Conservation (phyloP, 208 protist genomes). For the Leishmania aethiopica region DNA sequence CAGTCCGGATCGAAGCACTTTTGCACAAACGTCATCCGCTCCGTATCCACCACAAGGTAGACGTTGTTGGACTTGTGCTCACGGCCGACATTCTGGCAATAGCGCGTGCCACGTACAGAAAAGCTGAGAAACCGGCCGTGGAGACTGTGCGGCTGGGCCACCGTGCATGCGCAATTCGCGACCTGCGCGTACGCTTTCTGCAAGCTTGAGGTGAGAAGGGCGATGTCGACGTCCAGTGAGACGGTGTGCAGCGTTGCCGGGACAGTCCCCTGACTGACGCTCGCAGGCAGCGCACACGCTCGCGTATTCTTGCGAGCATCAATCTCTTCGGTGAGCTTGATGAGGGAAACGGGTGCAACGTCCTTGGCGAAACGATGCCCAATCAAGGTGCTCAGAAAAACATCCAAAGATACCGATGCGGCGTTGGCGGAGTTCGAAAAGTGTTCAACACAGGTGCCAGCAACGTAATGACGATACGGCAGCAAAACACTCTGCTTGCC, state of each 20-base stretch:
- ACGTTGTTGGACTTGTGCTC: conserved; percentile 86
- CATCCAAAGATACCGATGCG: background rate
- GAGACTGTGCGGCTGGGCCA: conserved; percentile 20
- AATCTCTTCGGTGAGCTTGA: background rate
- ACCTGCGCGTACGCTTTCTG: conserved; percentile 30
- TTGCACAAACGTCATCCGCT: conserved; percentile 49
- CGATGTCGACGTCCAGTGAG: background rate
- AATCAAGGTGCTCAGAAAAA: conserved; percentile 10
- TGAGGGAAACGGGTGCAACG: background rate
- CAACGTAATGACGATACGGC: conserved; percentile 9
- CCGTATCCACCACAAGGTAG: conserved; percentile 67
- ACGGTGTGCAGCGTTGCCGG: background rate
- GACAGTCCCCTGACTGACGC: background rate
- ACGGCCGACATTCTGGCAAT: conserved; percentile 67
- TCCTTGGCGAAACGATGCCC: background rate
- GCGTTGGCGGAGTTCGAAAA: background rate
- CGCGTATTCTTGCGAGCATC: background rate
- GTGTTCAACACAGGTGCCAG: background rate
- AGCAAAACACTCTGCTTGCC: conserved; percentile 52
- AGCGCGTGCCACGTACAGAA: conserved; percentile 59
- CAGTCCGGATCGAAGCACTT: conserved; percentile 91
- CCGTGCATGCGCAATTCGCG: conserved; percentile 31
- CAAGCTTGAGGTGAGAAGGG: conserved; percentile 18
- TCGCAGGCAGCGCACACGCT: background rate
- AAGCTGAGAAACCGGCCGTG: conserved; percentile 45